Evolutionary conservation across 176 grass and related monocot genomes (phyloP).

Genomic region (Avena insularis): DNA sequence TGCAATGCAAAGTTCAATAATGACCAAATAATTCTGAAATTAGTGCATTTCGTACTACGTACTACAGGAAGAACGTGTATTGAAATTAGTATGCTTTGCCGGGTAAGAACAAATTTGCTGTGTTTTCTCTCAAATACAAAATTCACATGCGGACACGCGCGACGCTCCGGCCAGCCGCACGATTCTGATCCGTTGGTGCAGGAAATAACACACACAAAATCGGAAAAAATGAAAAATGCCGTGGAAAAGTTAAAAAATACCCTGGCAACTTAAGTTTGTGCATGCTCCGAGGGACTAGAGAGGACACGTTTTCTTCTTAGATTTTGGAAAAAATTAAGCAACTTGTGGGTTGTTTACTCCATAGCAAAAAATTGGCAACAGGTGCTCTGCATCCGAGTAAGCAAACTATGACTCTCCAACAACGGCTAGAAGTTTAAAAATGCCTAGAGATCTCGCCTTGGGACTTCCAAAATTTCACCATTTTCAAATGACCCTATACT

Average conservation of each 20-base stretch:
- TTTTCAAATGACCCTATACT: background rate
- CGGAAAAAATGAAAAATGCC: too few species aligned
- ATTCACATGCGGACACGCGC: too few species aligned
- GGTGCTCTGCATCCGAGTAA: background rate
- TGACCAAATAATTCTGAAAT: background rate
- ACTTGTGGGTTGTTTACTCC: background rate
- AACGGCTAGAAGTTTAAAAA: background rate
- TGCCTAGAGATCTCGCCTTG: slow-evolving; percentile 25
- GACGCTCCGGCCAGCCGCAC: too few species aligned
- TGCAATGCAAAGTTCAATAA: background rate
- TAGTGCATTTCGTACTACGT: background rate
- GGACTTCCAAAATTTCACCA: background rate
- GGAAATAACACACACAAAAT: too few species aligned
- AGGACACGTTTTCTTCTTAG: too few species aligned
- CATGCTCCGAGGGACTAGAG: too few species aligned
- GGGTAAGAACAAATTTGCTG: background rate
- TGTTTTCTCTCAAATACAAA: background rate
- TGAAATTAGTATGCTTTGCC: background rate
- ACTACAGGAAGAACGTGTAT: background rate
- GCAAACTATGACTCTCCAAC: background rate
- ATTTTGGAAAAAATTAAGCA: background rate
- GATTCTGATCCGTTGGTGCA: too few species aligned
- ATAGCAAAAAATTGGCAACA: background rate
- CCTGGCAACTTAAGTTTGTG: too few species aligned
- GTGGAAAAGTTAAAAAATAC: too few species aligned